phyloP scores from a whole-genome alignment of 495 filamentous ascomycete species.

The Pyronema omphalodes region DNA sequence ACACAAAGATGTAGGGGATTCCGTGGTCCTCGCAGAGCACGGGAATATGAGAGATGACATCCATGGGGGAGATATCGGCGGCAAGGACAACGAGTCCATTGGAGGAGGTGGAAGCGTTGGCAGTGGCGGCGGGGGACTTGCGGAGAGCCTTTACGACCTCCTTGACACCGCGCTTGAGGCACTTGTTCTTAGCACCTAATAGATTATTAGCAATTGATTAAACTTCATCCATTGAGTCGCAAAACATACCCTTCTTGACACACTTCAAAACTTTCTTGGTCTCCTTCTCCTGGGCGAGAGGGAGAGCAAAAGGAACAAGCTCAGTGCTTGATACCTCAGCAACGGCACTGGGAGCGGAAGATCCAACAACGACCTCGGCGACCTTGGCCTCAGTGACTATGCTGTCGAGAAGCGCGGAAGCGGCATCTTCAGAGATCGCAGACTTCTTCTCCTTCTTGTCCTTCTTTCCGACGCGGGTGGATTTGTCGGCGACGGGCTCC shows the following conservation, averaged over 20 bases:
- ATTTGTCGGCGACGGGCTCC: conserved; percentile 34
- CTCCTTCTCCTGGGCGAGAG: conserved; percentile 74
- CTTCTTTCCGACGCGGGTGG: conserved; percentile 25
- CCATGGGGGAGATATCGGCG: conserved; percentile 91
- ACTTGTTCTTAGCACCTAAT: conserved; percentile 74
- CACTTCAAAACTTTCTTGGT: conserved; percentile 85
- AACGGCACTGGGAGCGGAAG: background rate
- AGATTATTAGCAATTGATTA: background rate
- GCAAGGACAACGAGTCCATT: conserved; percentile 75
- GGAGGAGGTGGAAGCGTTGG: conserved; percentile 33
- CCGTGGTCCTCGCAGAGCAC: conserved; percentile 94
- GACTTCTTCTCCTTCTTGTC: conserved; percentile 35
- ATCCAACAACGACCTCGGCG: conserved; percentile 22
- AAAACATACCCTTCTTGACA: conserved; percentile 69
- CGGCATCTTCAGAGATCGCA: conserved; percentile 24
- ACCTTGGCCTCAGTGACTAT: conserved; percentile 27
- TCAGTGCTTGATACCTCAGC: conserved; percentile 11
- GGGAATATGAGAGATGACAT: conserved; percentile 92
- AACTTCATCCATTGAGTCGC: background rate
- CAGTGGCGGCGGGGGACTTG: conserved; percentile 51
- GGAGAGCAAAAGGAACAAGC: conserved; percentile 78
- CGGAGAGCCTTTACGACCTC: conserved; percentile 94
- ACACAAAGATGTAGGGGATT: conserved; percentile 83
- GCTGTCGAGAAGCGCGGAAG: conserved; percentile 19
- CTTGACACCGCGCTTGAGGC: conserved; percentile 91